Conservation (phyloP, 2,329 filamentous ascomycete species). For the Aureobasidium mangrovei region DNA sequence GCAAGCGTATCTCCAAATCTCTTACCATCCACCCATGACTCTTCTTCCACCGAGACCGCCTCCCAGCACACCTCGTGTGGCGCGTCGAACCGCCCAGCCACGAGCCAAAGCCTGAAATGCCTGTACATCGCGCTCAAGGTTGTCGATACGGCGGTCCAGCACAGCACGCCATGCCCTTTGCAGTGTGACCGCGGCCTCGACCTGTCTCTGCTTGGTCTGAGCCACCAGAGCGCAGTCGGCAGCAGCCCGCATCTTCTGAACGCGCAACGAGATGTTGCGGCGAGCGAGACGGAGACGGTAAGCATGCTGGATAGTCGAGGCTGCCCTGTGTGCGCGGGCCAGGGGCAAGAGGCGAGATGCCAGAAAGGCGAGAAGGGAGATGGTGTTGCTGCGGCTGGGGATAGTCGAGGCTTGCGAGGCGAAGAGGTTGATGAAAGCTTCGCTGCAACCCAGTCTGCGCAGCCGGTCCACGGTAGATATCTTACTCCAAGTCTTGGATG, state of each 20-base stretch:
- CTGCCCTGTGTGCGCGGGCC: constrained; percentile 42
- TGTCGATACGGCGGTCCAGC: constrained; percentile 27
- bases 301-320: constrained; percentile 43
- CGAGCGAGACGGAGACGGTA: constrained; percentile 37
- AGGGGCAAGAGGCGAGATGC: constrained; percentile 49
- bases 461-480: constrained; percentile 28
- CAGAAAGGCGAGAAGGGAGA: constrained; percentile 51
- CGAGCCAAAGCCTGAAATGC: constrained; percentile 37
- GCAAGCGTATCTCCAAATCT: not conserved
- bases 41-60: constrained; percentile 22
- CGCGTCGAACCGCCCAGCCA: constrained; percentile 32
- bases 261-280: constrained; percentile 25
- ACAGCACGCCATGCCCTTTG: constrained; percentile 37
- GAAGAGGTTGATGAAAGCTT: constrained; percentile 37
- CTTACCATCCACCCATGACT: constrained; percentile 23
- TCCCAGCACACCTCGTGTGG: constrained; percentile 14
- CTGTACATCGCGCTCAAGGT: constrained; percentile 30
- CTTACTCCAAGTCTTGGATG: not conserved
- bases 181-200: constrained; percentile 35
- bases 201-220: constrained; percentile 22
- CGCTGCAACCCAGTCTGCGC: constrained; percentile 30
- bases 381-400: constrained; percentile 46
- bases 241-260: constrained; percentile 35
- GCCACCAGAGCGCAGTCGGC: constrained; percentile 41
- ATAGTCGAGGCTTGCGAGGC: constrained; percentile 29